Evolutionary conservation across 148 eudicot genomes (phyloP), one percentile per base, ranked within the genome.

Genomic region (Suaeda aralocaspica): DNA sequence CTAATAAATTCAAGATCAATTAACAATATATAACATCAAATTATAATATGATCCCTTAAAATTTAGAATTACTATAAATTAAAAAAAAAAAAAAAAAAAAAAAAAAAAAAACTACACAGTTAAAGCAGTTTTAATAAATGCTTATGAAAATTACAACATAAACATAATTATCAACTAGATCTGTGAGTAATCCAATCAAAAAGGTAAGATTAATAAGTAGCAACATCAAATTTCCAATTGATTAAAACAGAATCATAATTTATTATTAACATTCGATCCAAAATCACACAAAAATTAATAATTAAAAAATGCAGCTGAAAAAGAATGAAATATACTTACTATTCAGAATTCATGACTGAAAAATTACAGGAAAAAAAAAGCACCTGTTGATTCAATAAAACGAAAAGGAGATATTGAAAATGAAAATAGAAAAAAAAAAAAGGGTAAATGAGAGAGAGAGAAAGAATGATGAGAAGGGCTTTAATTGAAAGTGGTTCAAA

Each of bases 301-400:
- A n/a, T n/a, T n/a, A n/a, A n/a, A n/a, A n/a, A 21, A 19, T 25
- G 26, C 3, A 33, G 15, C 39, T 15, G 22, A 24, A 39, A 34
- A 2, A 25, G 5, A 41, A n/a, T 21, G 9, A 25, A 45, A 9
- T 3, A 36, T 8, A 63, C 81, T 13, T 68, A 78, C 81, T 78
- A 78, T 39, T 78, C 81, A 14, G 81, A 72, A 78, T 78, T 78
- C 81, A 78, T 78, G 72, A 65, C 69, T 74, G 80, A 66, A 11
- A 60, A 11, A 60, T 60, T 30, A 30, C 21, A 9, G 48, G 48
- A 2, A 13, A 55, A 57, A 29, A 28, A 13, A 29, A 14, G 3
- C 19, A 26, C 30, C n/a, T 22, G 48, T 44, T 13, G 22, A 64
- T 44, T 30, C 10, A 59, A 31, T 0, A 34, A 60, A 19, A 8